These are phyloP conservation scores for Cryptomeria japonica DNA, from an alignment of 75 land plant genomes.

Conservation along the genomic window DNA sequence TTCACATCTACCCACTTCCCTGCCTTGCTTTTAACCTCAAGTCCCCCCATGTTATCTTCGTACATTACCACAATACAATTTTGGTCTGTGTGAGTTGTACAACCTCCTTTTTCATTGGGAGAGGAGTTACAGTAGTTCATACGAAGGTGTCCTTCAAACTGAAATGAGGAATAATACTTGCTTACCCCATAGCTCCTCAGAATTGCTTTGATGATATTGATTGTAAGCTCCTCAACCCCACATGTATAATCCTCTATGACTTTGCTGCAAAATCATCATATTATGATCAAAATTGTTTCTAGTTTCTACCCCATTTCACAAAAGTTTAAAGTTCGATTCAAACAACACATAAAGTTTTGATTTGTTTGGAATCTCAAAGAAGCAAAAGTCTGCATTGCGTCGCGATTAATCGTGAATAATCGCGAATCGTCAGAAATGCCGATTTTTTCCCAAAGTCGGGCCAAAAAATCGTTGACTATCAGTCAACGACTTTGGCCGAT, in stretches of 20 bases:
- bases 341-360: too few species aligned
- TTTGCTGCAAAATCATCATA: neutral
- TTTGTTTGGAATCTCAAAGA: too few species aligned
- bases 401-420: too few species aligned
- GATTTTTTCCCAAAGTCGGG: too few species aligned
- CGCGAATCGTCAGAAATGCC: too few species aligned
- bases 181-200: neutral
- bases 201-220: neutral
- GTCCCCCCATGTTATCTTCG: neutral
- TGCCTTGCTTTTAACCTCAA: neutral
- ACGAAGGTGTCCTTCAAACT: neutral
- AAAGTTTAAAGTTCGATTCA: too few species aligned
- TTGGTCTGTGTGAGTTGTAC: neutral
- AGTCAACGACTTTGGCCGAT: too few species aligned
- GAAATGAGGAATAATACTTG: neutral
- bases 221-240: neutral
- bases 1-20: neutral
- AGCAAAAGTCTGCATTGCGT: too few species aligned
- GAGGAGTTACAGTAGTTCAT: neutral
- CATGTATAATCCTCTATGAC: neutral
- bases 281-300: too few species aligned
- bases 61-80: neutral
- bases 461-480: too few species aligned
- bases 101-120: neutral
- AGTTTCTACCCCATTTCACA: too few species aligned